A percentile compares a stretch with the other conserved stretches of the same genome.
These are phyloP conservation scores for Citrus hindsii DNA, from an alignment of 345 rosid genomes.

Conservation along the genomic window DNA sequence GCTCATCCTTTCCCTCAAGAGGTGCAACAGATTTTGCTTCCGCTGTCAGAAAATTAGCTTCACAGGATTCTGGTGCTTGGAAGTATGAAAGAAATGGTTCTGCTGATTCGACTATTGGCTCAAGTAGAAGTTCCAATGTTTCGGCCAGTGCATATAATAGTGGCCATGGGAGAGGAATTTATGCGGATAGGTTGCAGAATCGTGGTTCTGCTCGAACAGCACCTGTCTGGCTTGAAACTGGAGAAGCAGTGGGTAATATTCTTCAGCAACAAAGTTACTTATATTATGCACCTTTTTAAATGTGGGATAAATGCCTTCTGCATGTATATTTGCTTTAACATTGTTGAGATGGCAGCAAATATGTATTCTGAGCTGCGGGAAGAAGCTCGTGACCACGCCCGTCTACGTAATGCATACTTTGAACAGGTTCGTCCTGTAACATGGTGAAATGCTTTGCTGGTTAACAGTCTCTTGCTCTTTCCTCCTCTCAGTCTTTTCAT, in stretches of 20 bases:
- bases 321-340: slow-evolving; percentile 41
- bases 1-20: slow-evolving; percentile 49
- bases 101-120: slow-evolving; percentile 67
- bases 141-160: slow-evolving; percentile 49
- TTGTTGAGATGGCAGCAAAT: slow-evolving; percentile 69
- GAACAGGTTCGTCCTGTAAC: slow-evolving; percentile 64
- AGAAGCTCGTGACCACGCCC: slow-evolving; percentile 94
- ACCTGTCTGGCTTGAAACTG: slow-evolving; percentile 98
- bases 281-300: slow-evolving; percentile 21
- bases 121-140: slow-evolving; percentile 71
- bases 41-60: slow-evolving; percentile 85
- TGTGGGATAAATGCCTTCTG: slow-evolving; percentile 28
- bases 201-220: slow-evolving; percentile 65
- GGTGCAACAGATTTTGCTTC: slow-evolving; percentile 82
- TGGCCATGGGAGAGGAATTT: slow-evolving; percentile 64
- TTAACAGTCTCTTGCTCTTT: not conserved
- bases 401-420: slow-evolving; percentile 78
- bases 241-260: slow-evolving; percentile 95
- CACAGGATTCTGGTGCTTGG: slow-evolving; percentile 83
- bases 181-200: slow-evolving; percentile 62
- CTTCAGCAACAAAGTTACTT: slow-evolving; percentile 28
- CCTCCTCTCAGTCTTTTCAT: not conserved
- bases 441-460: slow-evolving; percentile 1
- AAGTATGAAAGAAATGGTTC: slow-evolving; percentile 80
- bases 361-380: slow-evolving; percentile 83